Percentiles rank a stretch among this genome's conserved stretches.
Evolutionary conservation across 495 filamentous ascomycete genomes (phyloP).

Genomic region (Elaphomyces granulatus): DNA sequence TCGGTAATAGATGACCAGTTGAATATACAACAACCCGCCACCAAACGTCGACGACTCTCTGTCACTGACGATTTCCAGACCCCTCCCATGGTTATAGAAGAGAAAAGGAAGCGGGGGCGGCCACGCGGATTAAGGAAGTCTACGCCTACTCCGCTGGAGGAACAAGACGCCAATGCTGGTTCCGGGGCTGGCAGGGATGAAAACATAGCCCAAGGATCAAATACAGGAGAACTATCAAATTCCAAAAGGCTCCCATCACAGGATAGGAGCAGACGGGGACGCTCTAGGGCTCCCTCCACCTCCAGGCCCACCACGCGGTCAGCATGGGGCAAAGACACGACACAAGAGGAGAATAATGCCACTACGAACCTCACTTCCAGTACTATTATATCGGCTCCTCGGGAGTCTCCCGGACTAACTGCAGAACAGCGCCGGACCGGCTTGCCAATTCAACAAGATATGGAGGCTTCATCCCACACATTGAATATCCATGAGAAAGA

Average conservation of each 20-base stretch:
- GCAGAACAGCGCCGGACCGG: too few species aligned
- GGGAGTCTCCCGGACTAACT: too few species aligned
- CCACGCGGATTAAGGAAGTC: conserved; percentile 20
- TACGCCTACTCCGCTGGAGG: conserved; percentile 7
- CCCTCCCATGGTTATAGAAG: conserved; percentile 1
- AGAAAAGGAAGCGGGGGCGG: conserved; percentile 15
- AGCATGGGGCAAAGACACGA: too few species aligned
- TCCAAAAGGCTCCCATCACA: conserved; percentile 1
- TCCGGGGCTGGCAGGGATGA: conserved; percentile 5
- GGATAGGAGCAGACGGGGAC: neutral
- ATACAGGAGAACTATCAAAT: neutral
- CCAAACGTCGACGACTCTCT: conserved; percentile 23
- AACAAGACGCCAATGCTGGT: conserved; percentile 10
- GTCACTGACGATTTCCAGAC: conserved; percentile 3
- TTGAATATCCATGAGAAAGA: too few species aligned
- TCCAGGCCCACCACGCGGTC: too few species aligned
- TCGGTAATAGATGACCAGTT: too few species aligned
- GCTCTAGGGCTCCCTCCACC: neutral
- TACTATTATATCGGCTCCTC: too few species aligned
- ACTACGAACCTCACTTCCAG: too few species aligned
- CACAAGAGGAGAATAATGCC: too few species aligned
- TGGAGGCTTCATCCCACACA: too few species aligned
- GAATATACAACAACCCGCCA: conserved; percentile 9
- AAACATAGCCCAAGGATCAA: conserved; percentile 4
- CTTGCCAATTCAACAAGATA: too few species aligned